These are phyloP conservation scores for Lathyrus aphaca DNA, from an alignment of 306 rosid genomes.

Conservation along the genomic window DNA sequence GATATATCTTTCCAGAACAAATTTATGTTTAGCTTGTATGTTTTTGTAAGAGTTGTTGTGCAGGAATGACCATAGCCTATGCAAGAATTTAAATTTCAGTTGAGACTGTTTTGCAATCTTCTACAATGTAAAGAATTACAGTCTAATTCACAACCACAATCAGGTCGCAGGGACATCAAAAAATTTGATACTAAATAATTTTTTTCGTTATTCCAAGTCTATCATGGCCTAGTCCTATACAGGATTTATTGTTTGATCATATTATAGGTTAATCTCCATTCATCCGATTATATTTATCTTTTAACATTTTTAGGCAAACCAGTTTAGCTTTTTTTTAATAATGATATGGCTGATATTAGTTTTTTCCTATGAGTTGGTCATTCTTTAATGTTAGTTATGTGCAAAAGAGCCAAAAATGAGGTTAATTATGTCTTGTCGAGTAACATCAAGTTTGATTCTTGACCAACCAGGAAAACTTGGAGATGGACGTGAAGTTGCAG, in stretches of 20 bases:
- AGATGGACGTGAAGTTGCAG: conserved; percentile 79
- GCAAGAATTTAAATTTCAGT: too few relatives aligned
- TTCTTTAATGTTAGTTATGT: neutral
- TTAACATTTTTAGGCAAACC: neutral
- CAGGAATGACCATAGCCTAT: too few relatives aligned
- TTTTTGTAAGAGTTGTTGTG: too few relatives aligned
- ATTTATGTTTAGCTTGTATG: neutral
- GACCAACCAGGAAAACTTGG: conserved; percentile 51
- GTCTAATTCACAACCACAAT: too few relatives aligned
- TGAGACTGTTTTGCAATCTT: too few relatives aligned
- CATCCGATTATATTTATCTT: neutral
- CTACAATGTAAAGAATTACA: too few relatives aligned
- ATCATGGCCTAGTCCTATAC: too few relatives aligned
- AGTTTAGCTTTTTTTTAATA: neutral
- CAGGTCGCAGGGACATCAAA: too few relatives aligned
- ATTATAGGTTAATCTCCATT: neutral
- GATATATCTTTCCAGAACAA: neutral
- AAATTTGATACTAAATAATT: too few relatives aligned
- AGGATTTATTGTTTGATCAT: too few relatives aligned
- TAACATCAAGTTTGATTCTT: conserved; percentile 8
- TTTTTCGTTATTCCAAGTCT: too few relatives aligned
- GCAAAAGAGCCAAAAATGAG: neutral
- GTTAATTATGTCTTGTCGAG: neutral
- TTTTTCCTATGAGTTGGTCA: neutral
- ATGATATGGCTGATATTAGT: neutral